Base-by-base conservation (phyloP, 1,139 yeast species). In the Yamadazyma atlantica region DNA sequence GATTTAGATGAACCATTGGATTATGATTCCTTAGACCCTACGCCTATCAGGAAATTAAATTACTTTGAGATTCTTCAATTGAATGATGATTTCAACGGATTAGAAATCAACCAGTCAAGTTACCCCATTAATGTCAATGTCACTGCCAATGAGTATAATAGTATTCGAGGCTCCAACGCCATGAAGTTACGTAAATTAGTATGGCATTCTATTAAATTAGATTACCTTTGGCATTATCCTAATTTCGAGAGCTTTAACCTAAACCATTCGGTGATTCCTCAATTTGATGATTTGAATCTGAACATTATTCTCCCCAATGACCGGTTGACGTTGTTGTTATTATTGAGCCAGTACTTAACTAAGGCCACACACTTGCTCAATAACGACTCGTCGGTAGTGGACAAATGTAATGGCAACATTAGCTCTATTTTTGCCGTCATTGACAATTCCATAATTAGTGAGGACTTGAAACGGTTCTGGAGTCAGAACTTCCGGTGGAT, bases 321-420 rank as follows among this genome's bases (percentile, higher is more conserved):
- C 17, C 45, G 40, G 25, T 32, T 37, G 36, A 40, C 49, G 9
- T 33, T 49, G 15, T 18, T 46, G 21, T 39, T 48, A 8, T 32
- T 49, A 19, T 29, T 49, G 11, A 39, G 46, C 4, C 40, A 42
- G 19, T 44, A 44, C 29, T 30, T 40, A 4, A 28, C 27, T 6
- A 43, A 38, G n/a, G 10, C 13, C 3, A 80, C 81, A 86, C 79
- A 87, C 54, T 76, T 4, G 4, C 30, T 15, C 10, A 4, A 5
- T 9, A 28, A 16, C 7, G 21, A 15, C 12, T 13, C 13, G n/a
- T 14, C 16, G 5, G 9, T 16, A 9, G 15, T 9, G 4, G 9
- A 28, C 7, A n/a, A 28, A 11, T 14, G 69, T 40, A 69, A 66
- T 49, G 60, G 60, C 35, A 57, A 58, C 30, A 49, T 77, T 49